phyloP scores from a whole-genome alignment of 306 rosid genomes.

The Dalbergia cultrata region DNA sequence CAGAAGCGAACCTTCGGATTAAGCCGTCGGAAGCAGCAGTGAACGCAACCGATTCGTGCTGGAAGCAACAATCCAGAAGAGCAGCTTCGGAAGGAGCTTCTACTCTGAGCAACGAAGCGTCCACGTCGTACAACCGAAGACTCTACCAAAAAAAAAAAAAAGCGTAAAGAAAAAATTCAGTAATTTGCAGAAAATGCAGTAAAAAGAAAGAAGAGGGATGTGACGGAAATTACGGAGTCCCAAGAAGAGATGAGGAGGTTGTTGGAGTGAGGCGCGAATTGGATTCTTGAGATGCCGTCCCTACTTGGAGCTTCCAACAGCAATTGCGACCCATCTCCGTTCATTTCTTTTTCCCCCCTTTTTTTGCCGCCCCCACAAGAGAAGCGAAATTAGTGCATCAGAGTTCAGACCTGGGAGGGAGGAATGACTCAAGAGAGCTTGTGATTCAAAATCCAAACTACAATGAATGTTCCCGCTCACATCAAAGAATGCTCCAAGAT shows the following conservation, averaged over 20 bases:
- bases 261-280: constrained; percentile 70
- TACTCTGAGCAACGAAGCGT: constrained; percentile 56
- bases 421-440: not conserved
- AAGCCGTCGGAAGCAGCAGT: constrained; percentile 71
- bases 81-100: constrained; percentile 68
- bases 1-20: constrained; percentile 62
- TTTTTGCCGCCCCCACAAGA: not conserved
- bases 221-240: constrained; percentile 65
- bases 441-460: not conserved
- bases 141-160: constrained; percentile 50
- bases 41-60: constrained; percentile 65
- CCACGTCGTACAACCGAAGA: constrained; percentile 77
- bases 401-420: not conserved
- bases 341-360: constrained; percentile 38
- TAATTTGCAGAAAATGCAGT: too few relatives aligned
- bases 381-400: not conserved
- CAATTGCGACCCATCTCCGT: constrained; percentile 42
- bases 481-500: too few relatives aligned
- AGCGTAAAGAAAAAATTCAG: too few relatives aligned
- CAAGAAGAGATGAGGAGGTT: constrained; percentile 85
- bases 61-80: constrained; percentile 83
- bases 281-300: constrained; percentile 69
- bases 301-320: constrained; percentile 51
- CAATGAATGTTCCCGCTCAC: constrained; percentile 9
- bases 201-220: not conserved